Evolutionary conservation across 352 stramenopile genomes (phyloP).

Genomic region (Globisporangium carolinianum): DNA sequence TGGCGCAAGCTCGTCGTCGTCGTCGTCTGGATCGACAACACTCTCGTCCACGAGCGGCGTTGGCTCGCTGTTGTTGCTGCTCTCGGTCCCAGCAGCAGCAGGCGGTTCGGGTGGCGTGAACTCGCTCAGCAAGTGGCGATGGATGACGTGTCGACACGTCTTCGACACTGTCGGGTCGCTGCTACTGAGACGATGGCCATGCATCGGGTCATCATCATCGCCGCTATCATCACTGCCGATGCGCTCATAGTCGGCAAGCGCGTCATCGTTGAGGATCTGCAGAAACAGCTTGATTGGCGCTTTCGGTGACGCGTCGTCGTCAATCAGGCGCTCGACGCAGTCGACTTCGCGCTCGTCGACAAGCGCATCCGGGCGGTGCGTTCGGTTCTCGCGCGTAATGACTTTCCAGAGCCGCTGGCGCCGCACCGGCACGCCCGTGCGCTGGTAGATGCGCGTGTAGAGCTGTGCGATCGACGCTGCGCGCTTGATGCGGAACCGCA

Average conservation of each 20-base stretch:
- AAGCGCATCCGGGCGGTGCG: slow-evolving; percentile 58
- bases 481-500: slow-evolving; percentile 66
- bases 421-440: slow-evolving; percentile 54
- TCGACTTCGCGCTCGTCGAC: slow-evolving; percentile 35
- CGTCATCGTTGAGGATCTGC: slow-evolving; percentile 34
- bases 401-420: slow-evolving; percentile 80
- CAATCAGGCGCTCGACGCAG: slow-evolving; percentile 55
- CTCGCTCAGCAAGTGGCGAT: slow-evolving; percentile 55
- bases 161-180: background rate
- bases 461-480: slow-evolving; percentile 53
- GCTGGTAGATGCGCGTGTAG: slow-evolving; percentile 49
- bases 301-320: slow-evolving; percentile 66
- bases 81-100: background rate
- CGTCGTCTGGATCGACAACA: slow-evolving; percentile 5
- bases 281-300: slow-evolving; percentile 64
- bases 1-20: slow-evolving; percentile 10
- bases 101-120: slow-evolving; percentile 34
- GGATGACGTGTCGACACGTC: slow-evolving; percentile 12
- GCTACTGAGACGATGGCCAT: background rate
- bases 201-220: slow-evolving; percentile 1
- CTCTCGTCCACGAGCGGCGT: slow-evolving; percentile 1
- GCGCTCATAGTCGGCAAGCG: background rate
- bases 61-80: slow-evolving; percentile 13
- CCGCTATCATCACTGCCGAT: background rate
- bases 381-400: slow-evolving; percentile 81